A percentile compares a stretch with the other conserved stretches of the same genome.
Conservation (phyloP, 2,329 filamentous ascomycete species). For the Alternaria consortialis region DNA sequence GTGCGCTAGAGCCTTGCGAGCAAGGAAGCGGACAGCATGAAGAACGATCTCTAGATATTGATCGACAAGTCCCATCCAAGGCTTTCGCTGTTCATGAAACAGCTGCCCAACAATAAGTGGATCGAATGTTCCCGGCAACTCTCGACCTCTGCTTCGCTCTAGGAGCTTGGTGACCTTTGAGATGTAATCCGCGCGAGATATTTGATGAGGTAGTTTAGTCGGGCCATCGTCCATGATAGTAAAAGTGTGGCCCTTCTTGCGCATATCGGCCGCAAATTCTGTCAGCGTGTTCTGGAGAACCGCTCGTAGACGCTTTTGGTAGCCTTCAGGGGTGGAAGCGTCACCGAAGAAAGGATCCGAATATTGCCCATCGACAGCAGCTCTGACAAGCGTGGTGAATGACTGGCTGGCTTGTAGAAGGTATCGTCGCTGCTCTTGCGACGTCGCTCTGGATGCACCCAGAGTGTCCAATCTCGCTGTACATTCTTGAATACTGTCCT, state of each 20-base stretch:
- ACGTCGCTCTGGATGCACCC: constrained; percentile 57
- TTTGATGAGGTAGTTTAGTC: not conserved
- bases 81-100: constrained; percentile 30
- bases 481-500: constrained; percentile 28
- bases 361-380: constrained; percentile 57
- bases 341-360: constrained; percentile 60
- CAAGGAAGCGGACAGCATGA: constrained; percentile 6
- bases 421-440: constrained; percentile 59
- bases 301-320: constrained; percentile 33
- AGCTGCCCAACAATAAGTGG: constrained; percentile 32
- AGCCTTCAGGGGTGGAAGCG: constrained; percentile 17
- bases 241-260: constrained; percentile 21
- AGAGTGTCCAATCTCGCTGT: constrained; percentile 54
- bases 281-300: constrained; percentile 33
- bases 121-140: constrained; percentile 34
- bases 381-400: constrained; percentile 57
- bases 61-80: constrained; percentile 22
- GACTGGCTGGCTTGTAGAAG: constrained; percentile 55
- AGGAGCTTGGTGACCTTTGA: constrained; percentile 31
- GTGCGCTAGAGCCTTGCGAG: constrained; percentile 11
- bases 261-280: constrained; percentile 28
- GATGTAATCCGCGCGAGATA: constrained; percentile 33
- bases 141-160: constrained; percentile 25
- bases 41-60: constrained; percentile 8
- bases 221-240: constrained; percentile 23